Conservation (phyloP, 2,329 filamentous ascomycete genomes). For the Alternaria burnsii region DNA sequence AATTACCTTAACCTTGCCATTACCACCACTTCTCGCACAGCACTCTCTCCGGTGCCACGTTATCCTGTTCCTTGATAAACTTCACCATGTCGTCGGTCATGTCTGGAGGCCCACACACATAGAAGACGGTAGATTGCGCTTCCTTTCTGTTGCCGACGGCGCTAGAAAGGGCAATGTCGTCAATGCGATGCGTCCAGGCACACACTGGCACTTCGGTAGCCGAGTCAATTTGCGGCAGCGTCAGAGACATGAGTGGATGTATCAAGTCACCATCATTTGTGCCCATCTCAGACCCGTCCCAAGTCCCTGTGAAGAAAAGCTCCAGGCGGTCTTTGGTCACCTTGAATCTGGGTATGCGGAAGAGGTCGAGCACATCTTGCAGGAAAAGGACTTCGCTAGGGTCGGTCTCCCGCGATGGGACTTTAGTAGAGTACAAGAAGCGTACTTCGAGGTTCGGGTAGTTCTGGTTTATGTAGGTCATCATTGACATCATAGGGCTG, state of each 20-base stretch:
- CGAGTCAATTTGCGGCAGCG: slow-evolving; percentile 38
- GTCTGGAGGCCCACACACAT: slow-evolving; percentile 58
- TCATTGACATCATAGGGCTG: slow-evolving; percentile 77
- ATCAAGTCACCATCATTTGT: slow-evolving; percentile 38
- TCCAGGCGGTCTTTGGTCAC: slow-evolving; percentile 43
- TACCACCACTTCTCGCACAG: slow-evolving; percentile 64
- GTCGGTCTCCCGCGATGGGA: slow-evolving; percentile 41
- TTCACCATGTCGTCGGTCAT: slow-evolving; percentile 60
- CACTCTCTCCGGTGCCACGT: slow-evolving; percentile 52
- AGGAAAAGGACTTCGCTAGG: slow-evolving; percentile 48
- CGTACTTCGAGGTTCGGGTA: slow-evolving; percentile 56
- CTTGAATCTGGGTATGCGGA: slow-evolving; percentile 39
- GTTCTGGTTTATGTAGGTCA: slow-evolving; percentile 65
- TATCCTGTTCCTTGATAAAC: slow-evolving; percentile 49
- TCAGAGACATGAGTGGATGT: slow-evolving; percentile 45
- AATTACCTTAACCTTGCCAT: slow-evolving; percentile 9
- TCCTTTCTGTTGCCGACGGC: slow-evolving; percentile 50
- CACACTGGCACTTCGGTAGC: slow-evolving; percentile 42
- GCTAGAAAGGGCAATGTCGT: slow-evolving; percentile 50
- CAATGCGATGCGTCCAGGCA: slow-evolving; percentile 47
- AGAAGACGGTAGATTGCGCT: slow-evolving; percentile 53
- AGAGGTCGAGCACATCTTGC: slow-evolving; percentile 43
- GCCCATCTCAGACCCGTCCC: slow-evolving; percentile 39
- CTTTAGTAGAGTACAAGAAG: slow-evolving; percentile 70
- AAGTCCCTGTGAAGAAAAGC: slow-evolving; percentile 49